phyloP scores from a whole-genome alignment of 306 rosid species.

The Bauhinia variegata region DNA sequence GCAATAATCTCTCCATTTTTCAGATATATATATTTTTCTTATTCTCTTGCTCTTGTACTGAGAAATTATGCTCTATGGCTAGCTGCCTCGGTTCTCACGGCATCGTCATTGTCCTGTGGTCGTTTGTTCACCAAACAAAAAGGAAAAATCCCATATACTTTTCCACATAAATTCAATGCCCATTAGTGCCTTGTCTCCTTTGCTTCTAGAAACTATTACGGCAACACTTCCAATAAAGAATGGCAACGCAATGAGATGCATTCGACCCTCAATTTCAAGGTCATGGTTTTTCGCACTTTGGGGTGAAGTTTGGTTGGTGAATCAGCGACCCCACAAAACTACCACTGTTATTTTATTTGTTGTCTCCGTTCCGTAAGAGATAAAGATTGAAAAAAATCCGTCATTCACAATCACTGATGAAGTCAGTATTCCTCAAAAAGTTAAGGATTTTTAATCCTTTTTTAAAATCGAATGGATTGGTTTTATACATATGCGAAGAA shows the following conservation, averaged over 20 bases:
- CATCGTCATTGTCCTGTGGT: slow-evolving; percentile 47
- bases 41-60: too few relatives aligned
- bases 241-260: slow-evolving; percentile 27
- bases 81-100: slow-evolving; percentile 39
- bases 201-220: slow-evolving; percentile 39
- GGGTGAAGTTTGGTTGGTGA: slow-evolving; percentile 43
- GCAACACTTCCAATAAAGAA: neutral
- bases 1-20: too few relatives aligned
- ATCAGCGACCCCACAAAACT: slow-evolving; percentile 17
- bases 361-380: too few relatives aligned
- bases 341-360: neutral
- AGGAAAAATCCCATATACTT: slow-evolving; percentile 28
- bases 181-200: slow-evolving; percentile 32
- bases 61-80: too few relatives aligned
- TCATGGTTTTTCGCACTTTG: slow-evolving; percentile 22
- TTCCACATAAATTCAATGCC: slow-evolving; percentile 41
- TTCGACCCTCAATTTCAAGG: slow-evolving; percentile 39
- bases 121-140: slow-evolving; percentile 75
- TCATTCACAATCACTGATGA: too few relatives aligned
- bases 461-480: too few relatives aligned
- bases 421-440: too few relatives aligned
- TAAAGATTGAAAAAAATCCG: too few relatives aligned
- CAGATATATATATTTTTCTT: too few relatives aligned
- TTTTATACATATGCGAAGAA: too few relatives aligned
- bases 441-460: too few relatives aligned